A percentile compares a stretch with the other conserved stretches of the same genome.
Conservation (phyloP, 495 filamentous ascomycete genomes). For the Talaromyces stipitatus region DNA sequence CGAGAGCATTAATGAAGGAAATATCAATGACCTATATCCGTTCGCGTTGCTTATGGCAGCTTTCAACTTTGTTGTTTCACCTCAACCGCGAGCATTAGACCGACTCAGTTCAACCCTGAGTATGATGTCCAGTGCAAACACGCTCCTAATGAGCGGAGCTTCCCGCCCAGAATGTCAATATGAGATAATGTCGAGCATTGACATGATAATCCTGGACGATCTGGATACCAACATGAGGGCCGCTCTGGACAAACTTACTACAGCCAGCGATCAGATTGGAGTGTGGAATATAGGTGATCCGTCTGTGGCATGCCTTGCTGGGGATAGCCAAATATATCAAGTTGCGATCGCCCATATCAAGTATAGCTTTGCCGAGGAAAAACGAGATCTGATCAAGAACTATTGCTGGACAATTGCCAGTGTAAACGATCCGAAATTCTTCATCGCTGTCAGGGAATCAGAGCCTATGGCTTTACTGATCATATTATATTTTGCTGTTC, state of each 20-base stretch:
- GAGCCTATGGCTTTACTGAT: slow-evolving; percentile 1
- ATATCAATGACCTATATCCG: background rate
- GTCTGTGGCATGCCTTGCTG: background rate
- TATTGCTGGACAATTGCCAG: background rate
- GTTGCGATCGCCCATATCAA: slow-evolving; percentile 1
- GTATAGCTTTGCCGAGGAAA: slow-evolving; percentile 1
- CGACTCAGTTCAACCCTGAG: background rate
- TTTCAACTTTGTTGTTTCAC: background rate
- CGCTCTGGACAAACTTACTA: background rate
- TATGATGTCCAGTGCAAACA: background rate
- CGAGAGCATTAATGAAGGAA: background rate
- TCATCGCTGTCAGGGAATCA: background rate
- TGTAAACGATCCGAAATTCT: background rate
- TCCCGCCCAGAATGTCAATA: background rate
- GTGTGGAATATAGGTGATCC: background rate
- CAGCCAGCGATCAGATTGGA: background rate
- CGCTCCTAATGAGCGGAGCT: background rate
- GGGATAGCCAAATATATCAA: background rate
- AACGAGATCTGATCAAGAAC: background rate
- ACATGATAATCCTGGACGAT: background rate
- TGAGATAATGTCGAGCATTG: background rate
- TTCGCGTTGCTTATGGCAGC: background rate
- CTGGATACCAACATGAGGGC: background rate
- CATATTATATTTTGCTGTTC: background rate
- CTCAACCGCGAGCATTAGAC: background rate